Base-by-base conservation (phyloP, 768 basidiomycete species). In the Gelatoporia subvermispora region DNA sequence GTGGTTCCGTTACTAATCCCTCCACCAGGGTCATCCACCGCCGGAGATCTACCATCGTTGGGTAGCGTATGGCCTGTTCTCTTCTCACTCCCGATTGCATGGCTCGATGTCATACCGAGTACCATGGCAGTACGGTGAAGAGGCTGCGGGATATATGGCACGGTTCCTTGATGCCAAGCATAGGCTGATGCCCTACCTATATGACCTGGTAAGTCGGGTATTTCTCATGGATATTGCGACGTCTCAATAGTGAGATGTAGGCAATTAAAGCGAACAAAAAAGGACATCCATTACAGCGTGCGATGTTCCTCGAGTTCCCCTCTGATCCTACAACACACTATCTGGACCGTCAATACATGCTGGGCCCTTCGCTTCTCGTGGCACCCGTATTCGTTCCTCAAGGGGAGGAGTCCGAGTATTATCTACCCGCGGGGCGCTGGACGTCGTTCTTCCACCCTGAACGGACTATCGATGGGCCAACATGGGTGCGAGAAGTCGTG, bases 61-160 rank as follows among this genome's bases (percentile, higher is more conserved):
- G 85, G 79, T 85, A 15, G 84, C 83, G 1, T 85, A 85, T 61
- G 85, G 85, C 0, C 64, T 87, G 24, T 88, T 87, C 68, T 86
- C 84, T 2, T 83, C 84, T 22, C 86, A 88, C 56, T 84, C 84
- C 8, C 77, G 85, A 20, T 65, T 89, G 38, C 86, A 89, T 52
- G 85, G 85, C 2, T 84, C 82, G 4, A 71, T 74, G 18, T 85
- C 85, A 11, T 88, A 88, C 59, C 79, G 86, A 9, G 84, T 89
- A 2, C 86, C 85, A 1, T 89, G 85, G 85, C 72, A 81, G 48
- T 85, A 83, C 54, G 84, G 85, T 11, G 82, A 82, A 63, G 81
- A 77, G n/a, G 77, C 84, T 5, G 81, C 81, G 5, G 72, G 73
- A 51, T 76, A 72, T 58, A 81, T 84, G 81, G 72, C 80, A 11